A percentile compares a stretch with the other conserved stretches of the same genome.
phyloP scores from a whole-genome alignment of 768 basidiomycete species.

The Termitomyces sp. region DNA sequence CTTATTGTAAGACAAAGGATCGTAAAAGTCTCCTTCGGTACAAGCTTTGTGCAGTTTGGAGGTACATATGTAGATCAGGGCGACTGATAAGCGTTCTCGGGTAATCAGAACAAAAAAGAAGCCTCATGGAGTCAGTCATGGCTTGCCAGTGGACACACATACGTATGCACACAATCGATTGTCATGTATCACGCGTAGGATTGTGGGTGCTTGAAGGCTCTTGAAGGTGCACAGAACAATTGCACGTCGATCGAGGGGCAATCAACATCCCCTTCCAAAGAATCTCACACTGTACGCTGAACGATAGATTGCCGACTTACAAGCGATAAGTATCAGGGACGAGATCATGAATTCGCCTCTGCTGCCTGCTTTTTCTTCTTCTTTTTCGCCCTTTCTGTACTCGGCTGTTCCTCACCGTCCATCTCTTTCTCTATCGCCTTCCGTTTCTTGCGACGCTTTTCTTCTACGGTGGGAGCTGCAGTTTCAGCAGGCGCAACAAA shows the following conservation, averaged over 20 bases:
- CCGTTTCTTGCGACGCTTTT: slow-evolving; percentile 62
- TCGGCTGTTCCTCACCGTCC: slow-evolving; percentile 18
- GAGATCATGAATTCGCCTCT: slow-evolving; percentile 10
- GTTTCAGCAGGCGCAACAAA: slow-evolving; percentile 87
- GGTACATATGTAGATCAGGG: neutral
- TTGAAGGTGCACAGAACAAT: neutral
- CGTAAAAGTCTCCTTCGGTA: too few relatives aligned
- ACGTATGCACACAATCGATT: too few relatives aligned
- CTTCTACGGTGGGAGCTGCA: slow-evolving; percentile 69
- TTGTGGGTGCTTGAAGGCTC: neutral
- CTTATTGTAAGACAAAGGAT: neutral
- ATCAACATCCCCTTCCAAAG: neutral
- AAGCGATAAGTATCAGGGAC: neutral
- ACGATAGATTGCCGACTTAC: neutral
- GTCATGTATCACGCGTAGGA: too few relatives aligned
- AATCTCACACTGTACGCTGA: neutral
- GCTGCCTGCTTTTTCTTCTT: slow-evolving; percentile 27
- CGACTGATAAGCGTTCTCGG: neutral
- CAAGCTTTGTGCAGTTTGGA: slow-evolving; percentile 1
- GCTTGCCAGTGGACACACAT: too few relatives aligned
- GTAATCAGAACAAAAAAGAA: neutral
- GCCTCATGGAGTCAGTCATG: neutral
- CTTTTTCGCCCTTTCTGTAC: slow-evolving; percentile 23
- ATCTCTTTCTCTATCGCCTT: slow-evolving; percentile 33
- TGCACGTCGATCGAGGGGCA: neutral